Evolutionary conservation across 495 filamentous ascomycete species (phyloP).

Genomic region (Penicillium canariense): DNA sequence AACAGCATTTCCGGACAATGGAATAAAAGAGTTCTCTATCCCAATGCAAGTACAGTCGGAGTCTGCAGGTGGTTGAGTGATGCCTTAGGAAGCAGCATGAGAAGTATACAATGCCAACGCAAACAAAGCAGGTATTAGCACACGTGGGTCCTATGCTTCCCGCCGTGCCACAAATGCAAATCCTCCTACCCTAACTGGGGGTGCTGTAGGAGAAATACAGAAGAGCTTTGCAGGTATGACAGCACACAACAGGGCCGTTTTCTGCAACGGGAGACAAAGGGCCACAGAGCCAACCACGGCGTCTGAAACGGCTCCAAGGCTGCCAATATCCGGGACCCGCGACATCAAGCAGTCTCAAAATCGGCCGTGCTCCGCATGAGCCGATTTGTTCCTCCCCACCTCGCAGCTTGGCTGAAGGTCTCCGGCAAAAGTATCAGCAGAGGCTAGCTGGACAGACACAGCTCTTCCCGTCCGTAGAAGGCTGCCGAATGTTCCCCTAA

Average conservation of each 20-base stretch:
- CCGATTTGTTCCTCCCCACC: slow-evolving; percentile 16
- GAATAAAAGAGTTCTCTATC: neutral
- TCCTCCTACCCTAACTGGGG: slow-evolving; percentile 19
- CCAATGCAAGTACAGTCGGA: neutral
- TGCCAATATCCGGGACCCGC: slow-evolving; percentile 21
- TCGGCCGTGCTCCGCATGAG: slow-evolving; percentile 12
- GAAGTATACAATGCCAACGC: neutral
- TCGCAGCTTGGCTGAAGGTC: slow-evolving; percentile 13
- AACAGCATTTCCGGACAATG: neutral
- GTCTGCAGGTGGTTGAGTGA: neutral
- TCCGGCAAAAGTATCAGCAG: neutral
- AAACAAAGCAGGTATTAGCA: slow-evolving; percentile 13
- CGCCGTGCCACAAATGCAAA: slow-evolving; percentile 9
- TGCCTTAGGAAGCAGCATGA: neutral
- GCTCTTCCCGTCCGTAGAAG: slow-evolving; percentile 8
- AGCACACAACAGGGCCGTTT: slow-evolving; percentile 21
- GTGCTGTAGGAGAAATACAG: neutral
- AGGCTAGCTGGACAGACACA: neutral
- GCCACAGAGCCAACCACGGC: slow-evolving; percentile 16
- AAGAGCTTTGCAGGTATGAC: slow-evolving; percentile 1
- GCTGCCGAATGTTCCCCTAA: slow-evolving; percentile 21
- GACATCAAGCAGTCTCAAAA: slow-evolving; percentile 19
- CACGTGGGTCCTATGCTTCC: slow-evolving; percentile 25
- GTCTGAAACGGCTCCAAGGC: slow-evolving; percentile 8
- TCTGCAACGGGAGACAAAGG: slow-evolving; percentile 13